phyloP scores from a whole-genome alignment of 1,139 yeast species.

The Suhomyces taliae region DNA sequence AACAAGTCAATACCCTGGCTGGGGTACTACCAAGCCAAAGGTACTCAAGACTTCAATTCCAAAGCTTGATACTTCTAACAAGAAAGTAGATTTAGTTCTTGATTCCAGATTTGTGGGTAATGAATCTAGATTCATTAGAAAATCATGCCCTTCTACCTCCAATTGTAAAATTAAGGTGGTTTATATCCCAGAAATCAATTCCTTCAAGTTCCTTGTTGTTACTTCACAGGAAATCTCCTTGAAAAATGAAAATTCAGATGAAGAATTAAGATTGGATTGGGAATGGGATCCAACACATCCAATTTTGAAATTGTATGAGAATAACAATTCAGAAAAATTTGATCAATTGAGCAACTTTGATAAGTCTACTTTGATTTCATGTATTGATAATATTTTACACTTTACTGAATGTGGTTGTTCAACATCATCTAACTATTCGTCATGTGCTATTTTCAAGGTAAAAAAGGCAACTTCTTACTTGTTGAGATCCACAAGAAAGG shows the following conservation, averaged over 20 bases:
- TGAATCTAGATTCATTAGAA: constrained; percentile 69
- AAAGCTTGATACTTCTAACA: constrained; percentile 10
- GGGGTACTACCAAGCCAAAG: constrained; percentile 84
- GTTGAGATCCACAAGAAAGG: constrained; percentile 58
- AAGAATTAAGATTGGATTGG: constrained; percentile 80
- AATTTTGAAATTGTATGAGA: constrained; percentile 51
- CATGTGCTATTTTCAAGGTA: constrained; percentile 59
- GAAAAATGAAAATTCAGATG: constrained; percentile 27
- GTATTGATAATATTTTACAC: constrained; percentile 58
- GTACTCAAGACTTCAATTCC: constrained; percentile 54
- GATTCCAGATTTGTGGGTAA: constrained; percentile 85
- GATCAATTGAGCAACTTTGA: constrained; percentile 51
- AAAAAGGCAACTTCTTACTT: constrained; percentile 61
- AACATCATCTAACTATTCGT: constrained; percentile 30
- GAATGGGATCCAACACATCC: constrained; percentile 87
- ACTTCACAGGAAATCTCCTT: constrained; percentile 55
- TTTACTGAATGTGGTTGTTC: constrained; percentile 73
- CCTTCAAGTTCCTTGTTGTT: constrained; percentile 56
- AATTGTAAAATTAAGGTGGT: constrained; percentile 67
- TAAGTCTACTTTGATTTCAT: constrained; percentile 54
- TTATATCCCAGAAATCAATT: constrained; percentile 43
- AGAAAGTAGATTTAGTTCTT: constrained; percentile 53
- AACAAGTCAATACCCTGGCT: constrained; percentile 72
- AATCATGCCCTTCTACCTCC: constrained; percentile 64
- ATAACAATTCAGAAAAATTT: constrained; percentile 35